Evolutionary conservation across 306 rosid species (phyloP).

Genomic region (Prunus padus): DNA sequence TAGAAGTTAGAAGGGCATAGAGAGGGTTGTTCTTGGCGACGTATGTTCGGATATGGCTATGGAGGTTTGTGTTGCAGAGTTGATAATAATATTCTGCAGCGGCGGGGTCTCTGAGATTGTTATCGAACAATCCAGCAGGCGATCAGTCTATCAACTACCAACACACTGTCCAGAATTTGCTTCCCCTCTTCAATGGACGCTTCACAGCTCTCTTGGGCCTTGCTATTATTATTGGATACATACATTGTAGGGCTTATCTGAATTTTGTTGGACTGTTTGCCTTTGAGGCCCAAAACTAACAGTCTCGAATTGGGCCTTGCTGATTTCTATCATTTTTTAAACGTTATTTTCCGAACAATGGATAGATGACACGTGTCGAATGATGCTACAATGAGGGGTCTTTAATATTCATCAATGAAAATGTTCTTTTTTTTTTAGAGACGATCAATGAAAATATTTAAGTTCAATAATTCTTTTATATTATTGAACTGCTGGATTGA

Average conservation of each 20-base stretch:
- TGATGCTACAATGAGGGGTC: too few species aligned
- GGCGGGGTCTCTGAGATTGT: slow-evolving; percentile 18
- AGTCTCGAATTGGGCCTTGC: not conserved
- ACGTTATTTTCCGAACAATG: too few species aligned
- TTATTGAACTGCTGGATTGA: too few species aligned
- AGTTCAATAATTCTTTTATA: too few species aligned
- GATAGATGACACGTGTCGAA: too few species aligned
- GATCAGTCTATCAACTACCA: slow-evolving; percentile 1
- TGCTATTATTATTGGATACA: not conserved
- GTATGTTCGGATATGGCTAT: not conserved
- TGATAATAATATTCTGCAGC: not conserved
- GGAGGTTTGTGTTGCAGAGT: not conserved
- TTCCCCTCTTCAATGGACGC: not conserved
- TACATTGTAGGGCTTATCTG: not conserved
- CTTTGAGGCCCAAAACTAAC: not conserved
- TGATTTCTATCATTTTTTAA: not conserved
- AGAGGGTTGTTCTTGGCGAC: not conserved
- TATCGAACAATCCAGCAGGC: not conserved
- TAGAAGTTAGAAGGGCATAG: slow-evolving; percentile 20
- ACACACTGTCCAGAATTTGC: not conserved
- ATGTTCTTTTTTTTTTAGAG: too few species aligned
- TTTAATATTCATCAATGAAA: too few species aligned
- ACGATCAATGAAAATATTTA: too few species aligned
- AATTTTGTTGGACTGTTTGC: not conserved
- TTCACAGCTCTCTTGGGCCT: not conserved